Evolutionary conservation across 75 land plant genomes (phyloP), one percentile per base, ranked within the genome.

Genomic region (Azolla pinnata): DNA sequence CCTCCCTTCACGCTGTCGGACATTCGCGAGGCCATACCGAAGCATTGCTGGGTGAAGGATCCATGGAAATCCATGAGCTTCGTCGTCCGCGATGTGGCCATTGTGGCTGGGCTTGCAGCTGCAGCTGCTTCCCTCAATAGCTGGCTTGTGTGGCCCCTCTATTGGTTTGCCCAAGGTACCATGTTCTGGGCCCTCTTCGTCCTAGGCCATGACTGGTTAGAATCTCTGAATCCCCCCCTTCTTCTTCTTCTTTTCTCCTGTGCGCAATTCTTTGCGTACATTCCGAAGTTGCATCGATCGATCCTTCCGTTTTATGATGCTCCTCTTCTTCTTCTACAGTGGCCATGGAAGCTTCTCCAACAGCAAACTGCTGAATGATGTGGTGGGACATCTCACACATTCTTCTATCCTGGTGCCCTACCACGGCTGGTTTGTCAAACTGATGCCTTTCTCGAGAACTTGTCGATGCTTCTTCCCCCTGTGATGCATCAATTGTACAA

Each of bases 101-200:
- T 79, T 18, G 87, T 88, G 31, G 42, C 75, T 1, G 84, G 76
- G 14, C 67, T 88, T 56, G 95, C 95, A 1, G 89, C 83, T 1
- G 83, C 50, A 0, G 89, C 89, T 7, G 79, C 78, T 1, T 82
- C 60, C 53, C 27, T 85, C 14, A 73, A 88, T 56, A 82, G 66
- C 42, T 88, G 90, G 95, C 21, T 73, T 29, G 69, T 82, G 48
- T 88, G 95, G 95, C 89, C 83, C 8, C 72, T 88, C 58, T 91
- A 91, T 44, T 91, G 97, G 97, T 40, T 58, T 31, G 81, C 83
- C 17, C 97, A 91, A 73, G 97, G 97, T 0, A 91, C 97, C 26
- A 88, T 91, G 97, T 91, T 88, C 52, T 91, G 95, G 97, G 97
- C 97, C 0, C 71, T 91, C 33, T 88, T 91, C 60, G 95, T 91